Evolutionary conservation across 2,329 filamentous ascomycete species (phyloP), one percentile per base, ranked within the genome.

Genomic region (Claviceps pusilla): DNA sequence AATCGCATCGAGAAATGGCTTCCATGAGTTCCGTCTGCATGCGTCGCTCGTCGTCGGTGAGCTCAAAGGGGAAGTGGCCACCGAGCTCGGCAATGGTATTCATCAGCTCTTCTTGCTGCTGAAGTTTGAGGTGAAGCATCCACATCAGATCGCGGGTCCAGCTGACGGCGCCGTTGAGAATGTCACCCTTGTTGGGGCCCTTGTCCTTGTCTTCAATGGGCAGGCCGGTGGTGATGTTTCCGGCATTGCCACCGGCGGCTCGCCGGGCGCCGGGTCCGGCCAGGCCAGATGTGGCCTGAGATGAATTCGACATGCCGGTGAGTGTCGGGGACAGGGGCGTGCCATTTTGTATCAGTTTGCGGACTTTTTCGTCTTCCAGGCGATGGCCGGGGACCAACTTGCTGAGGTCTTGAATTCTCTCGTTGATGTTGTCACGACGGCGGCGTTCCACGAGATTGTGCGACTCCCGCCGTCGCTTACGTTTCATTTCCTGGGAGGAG

Each of bases 81-180:
- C 88, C 88, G 14, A 90, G 76, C 56, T 83, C 82, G 37, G 77
- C 74, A 55, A 95, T 83, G 52, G 80, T 75, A 63, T 90, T 86
- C 62, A 86, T 82, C 51, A 97, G 78, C 65, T 95, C 86, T 58
- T 94, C 86, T 66, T 95, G 88, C 68, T 95, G 88, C 65, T 93
- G 84, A 59, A 95, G 78, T 71, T 95, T 95, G 64, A 87, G 78
- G 65, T 95, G 84, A 56, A 95, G 74, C 73, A 94, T 85, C 93
- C 93, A 97, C 89, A 97, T 95, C 52, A 98, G 76, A 71, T 98
- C 93, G 58, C 91, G 83, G 57, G 89, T 96, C 93, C 93, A 98
- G 70, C 89, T 89, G 53, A 97, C 93, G 39, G 91, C 87, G 35
- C 93, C 91, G 65, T 97, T 97, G 62, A 98, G 83, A 56, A 98